Evolutionary conservation across 345 rosid genomes (phyloP).

Genomic region (Gossypium arboreum): DNA sequence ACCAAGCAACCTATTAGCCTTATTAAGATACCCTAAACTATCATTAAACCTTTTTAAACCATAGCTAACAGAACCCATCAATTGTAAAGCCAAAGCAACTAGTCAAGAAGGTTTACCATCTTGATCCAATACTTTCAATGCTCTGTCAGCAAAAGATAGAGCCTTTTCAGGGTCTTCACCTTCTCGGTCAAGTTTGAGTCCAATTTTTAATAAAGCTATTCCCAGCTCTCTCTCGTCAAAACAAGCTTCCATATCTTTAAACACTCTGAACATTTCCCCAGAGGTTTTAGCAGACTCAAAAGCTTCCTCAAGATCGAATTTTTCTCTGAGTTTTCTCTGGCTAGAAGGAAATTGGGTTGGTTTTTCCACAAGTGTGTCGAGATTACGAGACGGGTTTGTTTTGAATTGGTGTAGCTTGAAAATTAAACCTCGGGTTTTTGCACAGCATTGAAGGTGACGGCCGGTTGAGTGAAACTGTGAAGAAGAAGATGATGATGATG

Average conservation of each 20-base stretch:
- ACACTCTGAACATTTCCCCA: constrained; percentile 64
- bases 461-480: constrained; percentile 22
- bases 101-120: constrained; percentile 47
- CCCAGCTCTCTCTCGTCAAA: constrained; percentile 73
- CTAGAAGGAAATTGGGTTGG: constrained; percentile 44
- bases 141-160: constrained; percentile 58
- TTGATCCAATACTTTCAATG: constrained; percentile 55
- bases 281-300: constrained; percentile 75
- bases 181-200: constrained; percentile 81
- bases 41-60: constrained; percentile 68
- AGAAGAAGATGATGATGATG: constrained; percentile 19
- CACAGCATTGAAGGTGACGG: constrained; percentile 30
- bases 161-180: constrained; percentile 71
- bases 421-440: constrained; percentile 32
- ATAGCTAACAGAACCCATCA: constrained; percentile 72
- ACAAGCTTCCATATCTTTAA: constrained; percentile 65
- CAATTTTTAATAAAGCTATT: constrained; percentile 68
- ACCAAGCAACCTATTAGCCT: constrained; percentile 60
- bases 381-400: constrained; percentile 39
- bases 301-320: constrained; percentile 64
- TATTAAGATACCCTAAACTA: constrained; percentile 73
- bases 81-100: constrained; percentile 69
- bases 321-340: constrained; percentile 53
- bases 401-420: constrained; percentile 31
- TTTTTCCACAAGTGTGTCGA: constrained; percentile 48